phyloP scores from a whole-genome alignment of 2,329 filamentous ascomycete genomes.

The Emergomyces orientalis region DNA sequence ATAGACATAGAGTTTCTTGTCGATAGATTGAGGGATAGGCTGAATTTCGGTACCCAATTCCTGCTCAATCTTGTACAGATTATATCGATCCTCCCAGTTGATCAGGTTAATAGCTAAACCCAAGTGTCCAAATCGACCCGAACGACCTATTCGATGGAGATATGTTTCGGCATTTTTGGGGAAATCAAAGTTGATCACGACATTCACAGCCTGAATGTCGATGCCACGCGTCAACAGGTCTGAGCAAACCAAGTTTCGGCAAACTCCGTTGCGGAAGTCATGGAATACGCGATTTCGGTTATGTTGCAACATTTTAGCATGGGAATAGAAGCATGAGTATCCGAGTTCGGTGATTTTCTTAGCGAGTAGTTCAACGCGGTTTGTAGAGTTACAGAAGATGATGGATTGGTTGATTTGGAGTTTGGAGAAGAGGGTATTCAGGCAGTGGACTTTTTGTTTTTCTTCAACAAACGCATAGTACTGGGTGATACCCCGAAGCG shows the following conservation, averaged over 20 bases:
- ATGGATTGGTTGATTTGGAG: constrained; percentile 99
- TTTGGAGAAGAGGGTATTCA: constrained; percentile 98
- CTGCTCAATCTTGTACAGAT: constrained; percentile 96
- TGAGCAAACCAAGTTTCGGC: constrained; percentile 95
- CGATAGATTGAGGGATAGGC: constrained; percentile 86
- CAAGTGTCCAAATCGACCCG: constrained; percentile 90
- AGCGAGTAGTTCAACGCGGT: constrained; percentile 89
- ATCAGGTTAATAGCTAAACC: constrained; percentile 98
- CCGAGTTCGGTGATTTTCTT: constrained; percentile 99
- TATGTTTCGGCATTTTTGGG: constrained; percentile 99
- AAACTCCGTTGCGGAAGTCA: constrained; percentile 96
- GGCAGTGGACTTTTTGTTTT: constrained; percentile 97
- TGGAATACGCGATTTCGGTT: constrained; percentile 96
- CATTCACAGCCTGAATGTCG: constrained; percentile 97
- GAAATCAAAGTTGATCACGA: constrained; percentile 99
- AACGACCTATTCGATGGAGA: constrained; percentile 94
- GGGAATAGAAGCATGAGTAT: constrained; percentile 99
- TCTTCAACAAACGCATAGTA: constrained; percentile 99
- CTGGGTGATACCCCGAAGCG: constrained; percentile 93
- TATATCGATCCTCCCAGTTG: constrained; percentile 99
- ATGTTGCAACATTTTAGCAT: constrained; percentile 94
- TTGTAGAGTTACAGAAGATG: constrained; percentile 99
- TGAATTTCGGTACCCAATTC: constrained; percentile 96
- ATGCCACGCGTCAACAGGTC: constrained; percentile 97
- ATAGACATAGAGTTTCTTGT: constrained; percentile 97